These are phyloP conservation scores for Candida hungchunana DNA, from an alignment of 805 yeast genomes.

Conservation along the genomic window DNA sequence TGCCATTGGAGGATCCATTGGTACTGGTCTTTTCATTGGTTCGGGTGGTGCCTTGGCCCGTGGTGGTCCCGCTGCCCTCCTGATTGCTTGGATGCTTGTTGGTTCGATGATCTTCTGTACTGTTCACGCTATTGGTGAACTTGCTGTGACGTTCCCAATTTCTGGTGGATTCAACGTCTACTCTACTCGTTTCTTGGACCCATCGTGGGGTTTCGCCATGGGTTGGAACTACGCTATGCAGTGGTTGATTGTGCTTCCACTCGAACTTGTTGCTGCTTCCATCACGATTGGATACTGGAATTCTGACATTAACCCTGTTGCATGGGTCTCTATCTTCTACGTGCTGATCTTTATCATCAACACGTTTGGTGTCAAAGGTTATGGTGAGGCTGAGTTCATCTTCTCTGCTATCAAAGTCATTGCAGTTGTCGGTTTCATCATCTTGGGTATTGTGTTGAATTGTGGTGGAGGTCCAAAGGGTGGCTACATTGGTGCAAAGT, in stretches of 20 bases:
- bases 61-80: conserved; percentile 55
- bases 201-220: conserved; percentile 58
- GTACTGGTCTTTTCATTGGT: conserved; percentile 78
- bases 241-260: conserved; percentile 46
- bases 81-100: conserved; percentile 45
- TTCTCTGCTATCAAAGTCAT: conserved; percentile 68
- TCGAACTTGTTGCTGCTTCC: conserved; percentile 51
- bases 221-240: conserved; percentile 55
- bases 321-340: conserved; percentile 47
- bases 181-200: conserved; percentile 51
- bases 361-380: conserved; percentile 49
- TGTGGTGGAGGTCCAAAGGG: conserved; percentile 56
- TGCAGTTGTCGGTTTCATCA: conserved; percentile 59
- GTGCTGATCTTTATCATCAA: conserved; percentile 41
- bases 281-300: conserved; percentile 50
- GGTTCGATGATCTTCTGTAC: conserved; percentile 46
- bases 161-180: conserved; percentile 60
- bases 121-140: conserved; percentile 54
- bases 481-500: conserved; percentile 40
- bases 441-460: conserved; percentile 50
- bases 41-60: conserved; percentile 55
- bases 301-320: conserved; percentile 39
- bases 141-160: conserved; percentile 58
- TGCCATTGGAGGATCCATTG: conserved; percentile 67
- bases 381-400: conserved; percentile 50